Evolutionary conservation across 306 rosid species (phyloP).

Genomic region (Corylus heterophylla): DNA sequence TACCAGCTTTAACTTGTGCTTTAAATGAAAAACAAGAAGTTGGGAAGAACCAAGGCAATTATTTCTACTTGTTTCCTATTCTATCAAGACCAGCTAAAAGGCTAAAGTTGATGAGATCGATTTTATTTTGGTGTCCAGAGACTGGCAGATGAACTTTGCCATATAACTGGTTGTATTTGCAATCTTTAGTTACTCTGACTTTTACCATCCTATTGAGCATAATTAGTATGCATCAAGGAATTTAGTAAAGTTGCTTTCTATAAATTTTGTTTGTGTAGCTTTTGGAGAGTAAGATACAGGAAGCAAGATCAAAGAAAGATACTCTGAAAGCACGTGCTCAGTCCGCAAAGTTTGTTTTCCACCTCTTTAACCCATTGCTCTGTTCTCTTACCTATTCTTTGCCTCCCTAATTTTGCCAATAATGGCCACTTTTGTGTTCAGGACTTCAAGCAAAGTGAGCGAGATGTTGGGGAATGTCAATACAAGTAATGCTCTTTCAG

Average conservation of each 20-base stretch:
- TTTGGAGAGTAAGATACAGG: conserved; percentile 66
- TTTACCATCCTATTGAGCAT: not conserved
- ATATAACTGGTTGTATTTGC: not conserved
- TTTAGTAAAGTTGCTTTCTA: not conserved
- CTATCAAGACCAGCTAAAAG: not conserved
- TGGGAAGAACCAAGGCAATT: not conserved
- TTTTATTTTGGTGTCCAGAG: not conserved
- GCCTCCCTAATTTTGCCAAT: conserved; percentile 14
- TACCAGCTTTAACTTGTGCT: not conserved
- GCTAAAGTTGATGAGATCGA: not conserved
- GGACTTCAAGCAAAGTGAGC: conserved; percentile 91
- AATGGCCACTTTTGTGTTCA: conserved; percentile 39
- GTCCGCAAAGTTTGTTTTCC: conserved; percentile 49
- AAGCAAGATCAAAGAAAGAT: conserved; percentile 63
- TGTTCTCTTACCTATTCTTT: not conserved
- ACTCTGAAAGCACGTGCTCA: conserved; percentile 67
- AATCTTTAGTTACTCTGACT: not conserved
- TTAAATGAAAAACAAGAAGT: not conserved
- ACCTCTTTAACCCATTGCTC: conserved; percentile 11
- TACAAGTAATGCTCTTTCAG: conserved; percentile 92
- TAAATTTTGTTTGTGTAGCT: conserved; percentile 40
- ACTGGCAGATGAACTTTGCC: not conserved
- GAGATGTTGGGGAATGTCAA: conserved; percentile 92
- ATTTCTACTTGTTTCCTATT: not conserved
- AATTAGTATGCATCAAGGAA: not conserved